Evolutionary conservation across 352 stramenopile species (phyloP).

Genomic region (Globisporangium middletonii): DNA sequence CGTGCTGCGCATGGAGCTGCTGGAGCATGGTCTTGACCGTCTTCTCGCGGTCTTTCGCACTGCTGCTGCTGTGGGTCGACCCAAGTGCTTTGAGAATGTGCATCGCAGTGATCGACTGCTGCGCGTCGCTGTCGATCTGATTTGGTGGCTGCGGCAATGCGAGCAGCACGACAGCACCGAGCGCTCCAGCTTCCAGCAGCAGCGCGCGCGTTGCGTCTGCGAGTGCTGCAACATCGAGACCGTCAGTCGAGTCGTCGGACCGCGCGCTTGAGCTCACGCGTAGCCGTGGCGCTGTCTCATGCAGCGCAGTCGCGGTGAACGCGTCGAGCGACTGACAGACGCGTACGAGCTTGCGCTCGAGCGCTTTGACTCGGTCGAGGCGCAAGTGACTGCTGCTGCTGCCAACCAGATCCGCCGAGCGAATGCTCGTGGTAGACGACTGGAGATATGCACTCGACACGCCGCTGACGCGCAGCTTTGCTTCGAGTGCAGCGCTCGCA

Average conservation of each 20-base stretch:
- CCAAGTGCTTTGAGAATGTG: constrained; percentile 24
- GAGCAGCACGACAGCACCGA: constrained; percentile 26
- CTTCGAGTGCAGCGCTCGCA: constrained; percentile 18
- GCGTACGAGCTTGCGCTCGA: constrained; percentile 5
- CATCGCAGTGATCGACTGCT: constrained; percentile 12
- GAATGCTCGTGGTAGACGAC: constrained; percentile 9
- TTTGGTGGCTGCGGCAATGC: not conserved
- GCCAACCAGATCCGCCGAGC: constrained; percentile 14
- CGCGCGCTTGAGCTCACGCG: not conserved
- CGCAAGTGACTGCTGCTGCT: constrained; percentile 7
- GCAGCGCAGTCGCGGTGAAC: not conserved
- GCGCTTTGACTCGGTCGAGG: constrained; percentile 8
- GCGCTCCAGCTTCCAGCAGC: constrained; percentile 28
- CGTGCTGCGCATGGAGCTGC: constrained; percentile 24
- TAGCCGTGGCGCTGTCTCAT: constrained; percentile 1
- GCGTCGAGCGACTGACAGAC: constrained; percentile 1
- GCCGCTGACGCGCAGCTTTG: constrained; percentile 27
- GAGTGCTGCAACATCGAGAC: constrained; percentile 9
- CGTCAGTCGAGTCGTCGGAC: not conserved
- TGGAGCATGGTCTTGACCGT: constrained; percentile 30
- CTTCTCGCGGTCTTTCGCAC: constrained; percentile 27
- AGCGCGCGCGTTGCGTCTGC: constrained; percentile 15
- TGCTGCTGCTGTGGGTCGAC: constrained; percentile 1
- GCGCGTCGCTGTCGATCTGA: not conserved
- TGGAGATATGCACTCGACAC: constrained; percentile 19